Base-by-base conservation (phyloP, 495 filamentous ascomycete species). In the Aspergillus conjunctus region DNA sequence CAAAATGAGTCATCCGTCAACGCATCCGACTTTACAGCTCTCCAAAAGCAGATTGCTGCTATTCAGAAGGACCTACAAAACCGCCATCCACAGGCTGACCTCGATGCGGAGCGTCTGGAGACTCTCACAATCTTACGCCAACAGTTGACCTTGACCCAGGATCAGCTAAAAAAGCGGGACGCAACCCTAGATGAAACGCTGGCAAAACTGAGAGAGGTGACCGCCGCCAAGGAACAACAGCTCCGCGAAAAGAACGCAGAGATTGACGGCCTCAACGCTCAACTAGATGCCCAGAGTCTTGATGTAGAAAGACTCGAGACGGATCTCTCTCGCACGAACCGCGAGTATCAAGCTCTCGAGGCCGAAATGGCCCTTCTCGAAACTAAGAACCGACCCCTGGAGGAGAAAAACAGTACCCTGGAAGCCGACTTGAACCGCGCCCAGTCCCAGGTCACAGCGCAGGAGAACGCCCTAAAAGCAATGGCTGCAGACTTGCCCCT, bases 331-430 rank as follows among this genome's bases (percentile, higher is more conserved):
- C 68, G 67, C 11, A 66, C 72, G 1, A 70, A 78, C 31, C 63
- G 63, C 6, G 69, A 76, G 4, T 71, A 73, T 53, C 63, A 70
- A 26, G 56, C 65, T 32, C 65, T 79, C 1, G 71, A 80, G 53
- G 70, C 76, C 37, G 67, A 74, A n/a, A 71, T 76, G 22, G 67
- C 68, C 54, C 56, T 68, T 14, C 63, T 78, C 26, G 77, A 79
- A 54, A 64, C 67, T 20, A 72, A 71, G 62, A 77, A 75, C 46
- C 66, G 66, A 10, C 74, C 77, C n/a, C 58, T 80, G 34, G 68
- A 78, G 56, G 77, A 77, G 61, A 76, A 70, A 58, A 79, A 80
- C 54, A 73, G 70, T 34, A 72, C 69, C 4, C 72, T 80, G 1
- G 74, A 80, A 56, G 75, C 72, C 3, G 74, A 79, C 32, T 64